Base-by-base conservation (phyloP, 768 basidiomycete genomes). In the Piloderma croceum region DNA sequence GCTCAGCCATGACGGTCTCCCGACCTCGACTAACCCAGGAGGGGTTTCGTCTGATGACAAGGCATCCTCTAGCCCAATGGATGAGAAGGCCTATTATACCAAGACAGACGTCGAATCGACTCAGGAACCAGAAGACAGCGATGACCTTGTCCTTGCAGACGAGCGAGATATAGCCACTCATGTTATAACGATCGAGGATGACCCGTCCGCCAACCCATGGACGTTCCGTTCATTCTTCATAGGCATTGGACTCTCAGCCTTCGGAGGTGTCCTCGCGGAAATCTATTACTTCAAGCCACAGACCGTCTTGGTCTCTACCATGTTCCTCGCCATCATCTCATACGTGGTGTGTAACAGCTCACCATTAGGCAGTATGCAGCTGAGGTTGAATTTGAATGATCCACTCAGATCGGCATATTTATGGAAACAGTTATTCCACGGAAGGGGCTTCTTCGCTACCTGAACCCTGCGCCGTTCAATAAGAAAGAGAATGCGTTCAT, bases 261-360 rank as follows among this genome's bases (percentile, higher is more conserved):
- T 77, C 27, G 73, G 74, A 47, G 68, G 71, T 34, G 67, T 74
- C 12, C 60, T 78, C 75, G 74, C 74, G 24, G 68, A 79, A 47
- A 77, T 79, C 20, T 77, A 76, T 53, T 79, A 78, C 51, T 79
- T 77, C 56, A 77, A 78, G 55, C 74, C 75, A 74, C 74, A 76
- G 74, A 73, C 70, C 1, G 58, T 77, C 20, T 20, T 52, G 10
- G 70, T 78, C 2, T 76, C 74, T 7, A 63, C 65, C 6, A 73
- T 77, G 74, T 75, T 77, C 52, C 55, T 76, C 19, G 71, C 69
- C 15, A 62, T 77, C 35, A 62, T 76, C 21, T 65, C 72, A 5
- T 76, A 74, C 43, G 47, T 73, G 22, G n/a, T n/a, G n/a, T n/a
- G n/a, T n/a, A n/a, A n/a, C n/a, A n/a, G n/a, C n/a, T n/a, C n/a